These are phyloP conservation scores for Rubia tinctorum DNA, from an alignment of 305 asterid species.

Conservation along the genomic window DNA sequence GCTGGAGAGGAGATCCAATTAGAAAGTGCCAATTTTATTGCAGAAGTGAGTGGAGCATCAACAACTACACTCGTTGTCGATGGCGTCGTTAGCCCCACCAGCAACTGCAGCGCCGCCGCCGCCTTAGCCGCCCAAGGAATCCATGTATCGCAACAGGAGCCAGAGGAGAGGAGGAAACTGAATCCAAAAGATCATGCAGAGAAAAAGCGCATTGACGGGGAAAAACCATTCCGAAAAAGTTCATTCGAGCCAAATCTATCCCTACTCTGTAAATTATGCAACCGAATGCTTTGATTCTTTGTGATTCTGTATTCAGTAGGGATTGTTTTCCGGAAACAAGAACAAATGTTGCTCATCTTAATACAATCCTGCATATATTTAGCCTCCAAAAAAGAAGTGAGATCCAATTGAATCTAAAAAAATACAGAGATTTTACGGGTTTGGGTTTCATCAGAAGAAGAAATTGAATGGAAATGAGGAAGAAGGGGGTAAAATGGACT, in stretches of 20 bases:
- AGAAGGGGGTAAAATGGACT: too few relatives aligned
- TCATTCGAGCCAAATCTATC: conserved; percentile 60
- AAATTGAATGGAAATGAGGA: too few relatives aligned
- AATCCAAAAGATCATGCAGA: conserved; percentile 67
- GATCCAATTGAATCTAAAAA: too few relatives aligned
- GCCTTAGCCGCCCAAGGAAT: too few relatives aligned
- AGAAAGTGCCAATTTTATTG: too few relatives aligned
- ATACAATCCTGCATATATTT: neutral
- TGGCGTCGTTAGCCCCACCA: too few relatives aligned
- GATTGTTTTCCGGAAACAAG: neutral
- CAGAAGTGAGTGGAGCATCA: too few relatives aligned
- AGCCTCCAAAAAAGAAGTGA: neutral
- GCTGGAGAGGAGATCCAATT: too few relatives aligned
- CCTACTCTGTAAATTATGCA: conserved; percentile 40
- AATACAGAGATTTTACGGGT: too few relatives aligned
- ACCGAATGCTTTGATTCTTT: neutral
- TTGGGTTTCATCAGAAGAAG: too few relatives aligned
- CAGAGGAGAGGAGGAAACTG: conserved; percentile 80
- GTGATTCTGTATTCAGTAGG: neutral
- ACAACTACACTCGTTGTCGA: too few relatives aligned
- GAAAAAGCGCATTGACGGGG: conserved; percentile 76
- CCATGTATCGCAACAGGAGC: conserved; percentile 1
- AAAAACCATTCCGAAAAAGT: conserved; percentile 83
- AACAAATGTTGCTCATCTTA: conserved; percentile 2
- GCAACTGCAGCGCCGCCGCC: too few relatives aligned